Evolutionary conservation across 2,329 filamentous ascomycete species (phyloP).

Genomic region (Knoxdaviesia capensis): DNA sequence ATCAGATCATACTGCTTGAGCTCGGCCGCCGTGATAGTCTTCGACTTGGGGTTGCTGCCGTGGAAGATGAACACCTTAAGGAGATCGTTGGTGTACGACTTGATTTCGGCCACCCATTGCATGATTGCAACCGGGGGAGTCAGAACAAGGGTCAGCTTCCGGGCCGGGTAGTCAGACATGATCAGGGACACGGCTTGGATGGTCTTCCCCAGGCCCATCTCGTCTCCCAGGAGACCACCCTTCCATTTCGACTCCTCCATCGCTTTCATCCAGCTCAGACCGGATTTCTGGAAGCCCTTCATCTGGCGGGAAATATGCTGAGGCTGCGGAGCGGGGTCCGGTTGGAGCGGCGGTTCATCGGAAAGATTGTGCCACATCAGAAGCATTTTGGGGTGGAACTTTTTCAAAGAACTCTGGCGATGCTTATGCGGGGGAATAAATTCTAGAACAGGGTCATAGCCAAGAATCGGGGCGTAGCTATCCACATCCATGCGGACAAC

Average conservation of each 20-base stretch:
- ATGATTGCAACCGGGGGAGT: constrained; percentile 87
- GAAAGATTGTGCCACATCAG: constrained; percentile 74
- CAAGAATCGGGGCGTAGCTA: too few relatives aligned
- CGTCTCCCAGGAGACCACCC: constrained; percentile 81
- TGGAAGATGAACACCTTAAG: constrained; percentile 85
- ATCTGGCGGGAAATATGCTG: constrained; percentile 59
- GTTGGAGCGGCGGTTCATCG: constrained; percentile 43
- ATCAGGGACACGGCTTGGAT: constrained; percentile 95
- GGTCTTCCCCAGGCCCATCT: constrained; percentile 98
- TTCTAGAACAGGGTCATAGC: too few relatives aligned
- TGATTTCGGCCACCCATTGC: constrained; percentile 80
- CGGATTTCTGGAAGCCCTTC: constrained; percentile 87
- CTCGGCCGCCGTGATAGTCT: constrained; percentile 53
- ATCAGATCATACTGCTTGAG: constrained; percentile 77
- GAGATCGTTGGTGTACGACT: constrained; percentile 65
- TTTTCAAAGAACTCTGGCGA: constrained; percentile 1
- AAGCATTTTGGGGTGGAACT: constrained; percentile 54
- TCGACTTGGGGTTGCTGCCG: constrained; percentile 66
- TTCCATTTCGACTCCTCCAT: constrained; percentile 77
- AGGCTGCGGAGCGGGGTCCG: constrained; percentile 29
- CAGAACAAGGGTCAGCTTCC: constrained; percentile 65
- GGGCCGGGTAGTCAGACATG: constrained; percentile 88
- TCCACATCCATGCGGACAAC: too few relatives aligned
- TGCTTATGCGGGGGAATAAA: too few relatives aligned
- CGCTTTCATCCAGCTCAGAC: constrained; percentile 79